A percentile compares a stretch with the other conserved stretches of the same genome.
These are phyloP conservation scores for Barnettozyma botsteinii DNA, from an alignment of 805 yeast genomes.

Conservation along the genomic window DNA sequence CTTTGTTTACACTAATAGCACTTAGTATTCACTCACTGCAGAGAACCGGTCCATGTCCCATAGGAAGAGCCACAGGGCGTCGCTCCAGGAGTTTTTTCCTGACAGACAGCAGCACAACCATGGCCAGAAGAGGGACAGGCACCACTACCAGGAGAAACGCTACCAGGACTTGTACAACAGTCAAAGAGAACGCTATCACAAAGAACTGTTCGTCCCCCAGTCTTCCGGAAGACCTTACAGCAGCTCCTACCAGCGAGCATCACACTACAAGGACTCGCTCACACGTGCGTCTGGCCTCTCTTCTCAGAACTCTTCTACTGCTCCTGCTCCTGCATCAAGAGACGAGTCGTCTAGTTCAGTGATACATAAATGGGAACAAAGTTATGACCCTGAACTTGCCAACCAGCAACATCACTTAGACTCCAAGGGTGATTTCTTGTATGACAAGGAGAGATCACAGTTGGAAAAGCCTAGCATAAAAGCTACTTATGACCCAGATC, in stretches of 20 bases:
- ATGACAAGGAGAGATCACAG: conserved; percentile 6
- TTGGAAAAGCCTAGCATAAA: conserved; percentile 28
- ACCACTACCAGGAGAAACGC: not conserved
- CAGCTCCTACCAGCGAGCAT: not conserved
- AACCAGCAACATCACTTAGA: conserved; percentile 8
- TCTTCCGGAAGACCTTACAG: not conserved
- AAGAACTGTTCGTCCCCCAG: not conserved
- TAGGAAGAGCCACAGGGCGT: not conserved
- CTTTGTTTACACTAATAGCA: no score
- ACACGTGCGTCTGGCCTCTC: not conserved
- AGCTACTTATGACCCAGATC: conserved; percentile 48
- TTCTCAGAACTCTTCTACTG: not conserved
- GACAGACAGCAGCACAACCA: conserved; percentile 1
- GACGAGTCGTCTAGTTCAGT: not conserved
- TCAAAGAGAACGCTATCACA: conserved; percentile 1
- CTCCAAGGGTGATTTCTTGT: conserved; percentile 8
- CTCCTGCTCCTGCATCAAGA: not conserved
- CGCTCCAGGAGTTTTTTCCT: conserved; percentile 5
- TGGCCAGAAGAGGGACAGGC: no score
- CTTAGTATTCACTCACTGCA: no score
- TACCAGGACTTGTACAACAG: not conserved
- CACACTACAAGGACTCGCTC: not conserved
- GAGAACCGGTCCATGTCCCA: not conserved
- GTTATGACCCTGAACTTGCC: not conserved
- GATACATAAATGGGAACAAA: not conserved